Evolutionary conservation across 2,329 filamentous ascomycete genomes (phyloP).

Genomic region (Diaporthe sp.): DNA sequence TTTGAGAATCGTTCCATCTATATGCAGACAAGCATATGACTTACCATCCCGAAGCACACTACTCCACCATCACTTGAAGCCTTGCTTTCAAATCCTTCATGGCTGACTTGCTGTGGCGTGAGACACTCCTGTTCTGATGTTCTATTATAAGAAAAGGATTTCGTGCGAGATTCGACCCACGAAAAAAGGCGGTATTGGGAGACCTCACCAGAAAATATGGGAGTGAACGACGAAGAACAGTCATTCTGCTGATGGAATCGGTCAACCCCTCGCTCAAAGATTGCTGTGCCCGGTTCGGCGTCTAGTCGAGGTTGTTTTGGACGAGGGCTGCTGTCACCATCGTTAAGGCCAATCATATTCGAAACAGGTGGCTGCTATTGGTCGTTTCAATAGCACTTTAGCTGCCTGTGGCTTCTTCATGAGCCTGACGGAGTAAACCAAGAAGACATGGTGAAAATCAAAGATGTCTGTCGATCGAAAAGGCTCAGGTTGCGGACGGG

Average conservation of each 20-base stretch:
- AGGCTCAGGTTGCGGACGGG: not conserved
- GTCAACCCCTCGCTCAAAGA: not conserved
- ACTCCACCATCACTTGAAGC: not conserved
- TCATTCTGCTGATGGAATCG: not conserved
- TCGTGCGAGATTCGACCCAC: not conserved
- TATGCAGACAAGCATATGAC: not conserved
- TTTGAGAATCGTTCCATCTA: not conserved
- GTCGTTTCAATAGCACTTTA: not conserved
- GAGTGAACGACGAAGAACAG: not conserved
- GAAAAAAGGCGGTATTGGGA: not conserved
- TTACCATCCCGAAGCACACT: conserved; percentile 16
- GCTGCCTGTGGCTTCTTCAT: not conserved
- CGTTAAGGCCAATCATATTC: not conserved
- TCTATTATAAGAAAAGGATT: not conserved
- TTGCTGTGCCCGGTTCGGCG: not conserved
- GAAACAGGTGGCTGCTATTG: not conserved
- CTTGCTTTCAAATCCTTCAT: not conserved
- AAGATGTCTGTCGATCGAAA: not conserved
- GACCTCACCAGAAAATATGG: not conserved
- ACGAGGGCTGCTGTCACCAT: not conserved
- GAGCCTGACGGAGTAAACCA: not conserved
- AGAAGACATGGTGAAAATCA: not conserved
- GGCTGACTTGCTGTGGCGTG: not conserved
- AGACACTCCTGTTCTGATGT: not conserved
- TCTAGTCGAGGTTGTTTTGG: not conserved